A percentile compares a stretch with the other conserved stretches of the same genome.
phyloP scores from a whole-genome alignment of 2,329 filamentous ascomycete genomes.

The Phyllosticta capitalensis region DNA sequence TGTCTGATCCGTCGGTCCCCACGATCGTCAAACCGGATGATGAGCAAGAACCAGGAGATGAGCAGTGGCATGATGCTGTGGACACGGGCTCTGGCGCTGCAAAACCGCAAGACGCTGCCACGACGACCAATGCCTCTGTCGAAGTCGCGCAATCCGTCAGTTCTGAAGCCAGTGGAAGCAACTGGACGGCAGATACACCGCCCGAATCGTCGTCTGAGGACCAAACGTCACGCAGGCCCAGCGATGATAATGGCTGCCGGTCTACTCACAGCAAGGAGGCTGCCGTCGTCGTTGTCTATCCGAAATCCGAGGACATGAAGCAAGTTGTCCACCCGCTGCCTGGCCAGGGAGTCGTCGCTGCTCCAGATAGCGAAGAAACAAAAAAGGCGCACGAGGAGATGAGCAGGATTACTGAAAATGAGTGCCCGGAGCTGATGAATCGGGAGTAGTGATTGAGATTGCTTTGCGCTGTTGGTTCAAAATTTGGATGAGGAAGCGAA shows the following conservation, averaged over 20 bases:
- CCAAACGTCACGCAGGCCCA: slow-evolving; percentile 4
- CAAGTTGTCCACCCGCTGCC: slow-evolving; percentile 20
- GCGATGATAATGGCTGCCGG: no score
- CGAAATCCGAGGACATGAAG: slow-evolving; percentile 26
- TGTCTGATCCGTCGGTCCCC: background rate
- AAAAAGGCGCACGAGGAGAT: slow-evolving; percentile 29
- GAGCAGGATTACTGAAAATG: slow-evolving; percentile 19
- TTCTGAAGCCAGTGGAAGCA: background rate
- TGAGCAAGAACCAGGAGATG: background rate
- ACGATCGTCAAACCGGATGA: background rate
- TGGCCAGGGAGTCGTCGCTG: slow-evolving; percentile 28
- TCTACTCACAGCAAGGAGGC: slow-evolving; percentile 11
- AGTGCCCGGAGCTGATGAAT: slow-evolving; percentile 32
- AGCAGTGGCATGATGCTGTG: slow-evolving; percentile 8
- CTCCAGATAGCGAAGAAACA: slow-evolving; percentile 23
- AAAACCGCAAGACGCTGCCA: background rate
- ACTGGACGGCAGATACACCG: slow-evolving; percentile 5
- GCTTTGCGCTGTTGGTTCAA: background rate
- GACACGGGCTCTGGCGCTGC: background rate
- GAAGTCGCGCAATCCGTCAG: background rate
- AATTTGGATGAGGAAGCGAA: background rate
- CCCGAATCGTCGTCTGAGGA: background rate
- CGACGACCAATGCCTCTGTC: background rate
- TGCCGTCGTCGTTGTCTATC: slow-evolving; percentile 18
- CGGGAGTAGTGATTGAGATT: slow-evolving; percentile 18